Evolutionary conservation across 805 yeast species (phyloP).

Genomic region (Yarrowia sp.): DNA sequence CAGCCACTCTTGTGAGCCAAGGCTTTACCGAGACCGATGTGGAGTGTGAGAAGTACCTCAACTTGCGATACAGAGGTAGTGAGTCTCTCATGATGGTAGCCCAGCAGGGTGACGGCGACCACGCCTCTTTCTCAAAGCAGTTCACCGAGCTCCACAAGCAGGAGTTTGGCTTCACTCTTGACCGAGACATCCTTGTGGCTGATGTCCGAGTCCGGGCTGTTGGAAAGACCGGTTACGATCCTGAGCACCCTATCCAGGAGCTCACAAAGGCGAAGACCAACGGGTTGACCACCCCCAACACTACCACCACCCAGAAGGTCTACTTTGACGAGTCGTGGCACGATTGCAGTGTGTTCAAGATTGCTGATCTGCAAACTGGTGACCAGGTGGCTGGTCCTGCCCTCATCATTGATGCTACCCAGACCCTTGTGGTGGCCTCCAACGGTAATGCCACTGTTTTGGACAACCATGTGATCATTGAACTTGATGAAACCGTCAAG

Average conservation of each 20-base stretch:
- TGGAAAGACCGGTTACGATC: conserved; percentile 53
- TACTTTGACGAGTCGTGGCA: conserved; percentile 54
- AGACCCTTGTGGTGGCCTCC: conserved; percentile 72
- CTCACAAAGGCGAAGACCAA: conserved; percentile 39
- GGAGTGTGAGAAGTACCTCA: conserved; percentile 60
- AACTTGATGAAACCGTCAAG: conserved; percentile 28
- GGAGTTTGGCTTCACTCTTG: conserved; percentile 70
- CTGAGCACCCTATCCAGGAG: conserved; percentile 52
- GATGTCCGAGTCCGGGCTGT: conserved; percentile 72
- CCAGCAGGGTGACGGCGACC: conserved; percentile 31
- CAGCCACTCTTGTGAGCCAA: conserved; percentile 46
- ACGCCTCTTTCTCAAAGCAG: conserved; percentile 36
- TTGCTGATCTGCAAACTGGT: conserved; percentile 56
- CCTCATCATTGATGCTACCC: conserved; percentile 73
- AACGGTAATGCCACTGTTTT: conserved; percentile 53
- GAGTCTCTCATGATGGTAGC: conserved; percentile 78
- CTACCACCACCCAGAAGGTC: conserved; percentile 41
- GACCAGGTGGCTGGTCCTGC: conserved; percentile 64
- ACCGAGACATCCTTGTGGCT: conserved; percentile 59
- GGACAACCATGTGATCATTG: conserved; percentile 59
- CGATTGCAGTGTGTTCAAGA: conserved; percentile 52
- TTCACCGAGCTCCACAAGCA: conserved; percentile 57
- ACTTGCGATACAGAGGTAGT: conserved; percentile 83
- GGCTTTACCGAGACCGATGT: conserved; percentile 50
- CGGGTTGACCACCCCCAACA: conserved; percentile 27